phyloP scores from a whole-genome alignment of 2,329 filamentous ascomycete species.

The Clonostachys rosea region DNA sequence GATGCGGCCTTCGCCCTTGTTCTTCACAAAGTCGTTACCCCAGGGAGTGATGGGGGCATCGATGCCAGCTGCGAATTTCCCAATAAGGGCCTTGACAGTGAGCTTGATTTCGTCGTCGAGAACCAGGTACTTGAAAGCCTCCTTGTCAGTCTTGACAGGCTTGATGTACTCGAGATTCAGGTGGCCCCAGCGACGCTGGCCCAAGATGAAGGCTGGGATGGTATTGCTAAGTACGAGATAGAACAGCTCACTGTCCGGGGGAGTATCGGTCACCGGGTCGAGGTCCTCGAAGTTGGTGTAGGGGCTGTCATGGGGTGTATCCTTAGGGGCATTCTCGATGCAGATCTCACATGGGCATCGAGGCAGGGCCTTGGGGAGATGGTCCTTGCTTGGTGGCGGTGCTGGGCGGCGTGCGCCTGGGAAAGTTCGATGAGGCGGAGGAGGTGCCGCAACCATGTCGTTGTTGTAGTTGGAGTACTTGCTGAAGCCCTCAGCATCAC shows the following conservation, averaged over 20 bases:
- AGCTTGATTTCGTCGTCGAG: constrained; percentile 41
- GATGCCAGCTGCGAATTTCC: constrained; percentile 33
- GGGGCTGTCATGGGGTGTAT: constrained; percentile 14
- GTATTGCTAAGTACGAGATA: constrained; percentile 34
- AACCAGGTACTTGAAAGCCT: constrained; percentile 45
- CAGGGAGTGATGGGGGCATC: constrained; percentile 34
- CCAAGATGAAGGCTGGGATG: constrained; percentile 41
- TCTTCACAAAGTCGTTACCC: constrained; percentile 40
- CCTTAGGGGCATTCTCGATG: constrained; percentile 8
- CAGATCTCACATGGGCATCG: constrained; percentile 36
- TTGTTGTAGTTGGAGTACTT: constrained; percentile 21
- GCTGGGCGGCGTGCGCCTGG: constrained; percentile 2
- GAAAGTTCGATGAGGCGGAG: constrained; percentile 5
- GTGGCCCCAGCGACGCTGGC: constrained; percentile 37
- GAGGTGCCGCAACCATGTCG: constrained; percentile 9
- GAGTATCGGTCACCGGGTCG: constrained; percentile 23
- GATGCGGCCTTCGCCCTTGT: constrained; percentile 44
- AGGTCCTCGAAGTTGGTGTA: constrained; percentile 35
- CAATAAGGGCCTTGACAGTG: constrained; percentile 40
- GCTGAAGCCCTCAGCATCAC: constrained; percentile 34
- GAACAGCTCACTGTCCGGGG: constrained; percentile 35
- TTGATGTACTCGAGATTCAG: constrained; percentile 30
- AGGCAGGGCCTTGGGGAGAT: constrained; percentile 32
- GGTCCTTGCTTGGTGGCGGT: constrained; percentile 17
- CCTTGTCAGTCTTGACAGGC: constrained; percentile 34